phyloP scores from a whole-genome alignment of 1,284 basidiomycete species.

The Cryptococcus sp. region DNA sequence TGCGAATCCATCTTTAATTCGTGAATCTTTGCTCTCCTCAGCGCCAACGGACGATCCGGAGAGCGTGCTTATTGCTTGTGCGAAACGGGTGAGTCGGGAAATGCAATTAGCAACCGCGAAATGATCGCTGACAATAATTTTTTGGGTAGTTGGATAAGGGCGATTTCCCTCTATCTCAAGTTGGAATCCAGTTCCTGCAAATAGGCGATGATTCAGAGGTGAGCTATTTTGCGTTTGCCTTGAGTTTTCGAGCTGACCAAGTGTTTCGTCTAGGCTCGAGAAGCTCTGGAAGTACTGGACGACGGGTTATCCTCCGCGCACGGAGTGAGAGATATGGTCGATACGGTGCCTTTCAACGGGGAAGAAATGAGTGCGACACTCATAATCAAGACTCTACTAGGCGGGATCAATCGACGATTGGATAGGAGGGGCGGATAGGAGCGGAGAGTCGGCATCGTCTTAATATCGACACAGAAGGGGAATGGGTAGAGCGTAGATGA shows the following conservation, averaged over 20 bases:
- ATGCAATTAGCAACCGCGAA: background rate
- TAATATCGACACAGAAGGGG: no score
- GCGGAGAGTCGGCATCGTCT: no score
- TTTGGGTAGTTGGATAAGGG: constrained; percentile 39
- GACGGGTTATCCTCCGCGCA: constrained; percentile 33
- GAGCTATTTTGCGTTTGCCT: constrained; percentile 4
- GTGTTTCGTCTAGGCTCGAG: constrained; percentile 21
- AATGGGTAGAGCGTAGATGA: no score
- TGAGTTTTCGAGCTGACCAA: background rate
- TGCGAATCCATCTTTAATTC: constrained; percentile 16
- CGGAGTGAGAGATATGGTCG: constrained; percentile 45
- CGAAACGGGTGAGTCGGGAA: constrained; percentile 28
- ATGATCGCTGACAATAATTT: background rate
- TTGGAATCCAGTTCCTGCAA: constrained; percentile 54
- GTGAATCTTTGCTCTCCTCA: constrained; percentile 17
- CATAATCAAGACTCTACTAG: constrained; percentile 41
- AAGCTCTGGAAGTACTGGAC: constrained; percentile 46
- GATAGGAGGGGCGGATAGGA: constrained; percentile 19
- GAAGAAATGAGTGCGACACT: constrained; percentile 32
- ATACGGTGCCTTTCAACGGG: constrained; percentile 37
- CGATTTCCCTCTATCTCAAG: constrained; percentile 48
- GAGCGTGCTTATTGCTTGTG: constrained; percentile 36
- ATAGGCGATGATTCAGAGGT: constrained; percentile 44
- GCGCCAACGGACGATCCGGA: constrained; percentile 45
- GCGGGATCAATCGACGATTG: constrained; percentile 42